Evolutionary conservation across 1,284 basidiomycete species (phyloP).

Genomic region (Porodaedalea pini): DNA sequence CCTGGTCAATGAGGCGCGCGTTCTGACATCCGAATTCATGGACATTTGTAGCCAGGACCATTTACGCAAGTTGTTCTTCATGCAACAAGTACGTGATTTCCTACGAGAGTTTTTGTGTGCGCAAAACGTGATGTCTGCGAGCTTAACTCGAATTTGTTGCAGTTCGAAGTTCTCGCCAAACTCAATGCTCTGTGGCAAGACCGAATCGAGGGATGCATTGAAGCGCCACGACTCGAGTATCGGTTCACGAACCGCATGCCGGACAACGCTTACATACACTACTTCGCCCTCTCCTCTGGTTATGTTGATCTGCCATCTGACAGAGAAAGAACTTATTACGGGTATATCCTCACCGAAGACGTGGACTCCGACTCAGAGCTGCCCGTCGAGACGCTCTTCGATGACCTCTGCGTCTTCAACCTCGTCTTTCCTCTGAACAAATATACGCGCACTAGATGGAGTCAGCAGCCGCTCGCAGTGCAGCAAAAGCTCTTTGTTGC

Average conservation of each 20-base stretch:
- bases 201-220: slow-evolving; percentile 45
- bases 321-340: slow-evolving; percentile 37
- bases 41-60: slow-evolving; percentile 42
- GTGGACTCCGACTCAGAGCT: slow-evolving; percentile 30
- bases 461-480: slow-evolving; percentile 35
- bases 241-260: slow-evolving; percentile 26
- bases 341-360: slow-evolving; percentile 38
- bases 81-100: slow-evolving; percentile 41
- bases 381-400: slow-evolving; percentile 45
- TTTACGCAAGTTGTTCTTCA: slow-evolving; percentile 46
- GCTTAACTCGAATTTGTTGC: too few species aligned
- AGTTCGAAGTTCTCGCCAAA: slow-evolving; percentile 48
- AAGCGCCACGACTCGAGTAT: slow-evolving; percentile 44
- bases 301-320: slow-evolving; percentile 39
- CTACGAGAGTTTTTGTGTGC: too few species aligned
- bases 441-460: slow-evolving; percentile 38
- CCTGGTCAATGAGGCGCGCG: slow-evolving; percentile 41
- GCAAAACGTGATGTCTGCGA: too few species aligned
- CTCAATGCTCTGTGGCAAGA: slow-evolving; percentile 45
- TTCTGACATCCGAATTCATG: slow-evolving; percentile 40
- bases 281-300: slow-evolving; percentile 41
- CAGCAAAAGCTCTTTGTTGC: slow-evolving; percentile 38
- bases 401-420: slow-evolving; percentile 43
- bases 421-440: slow-evolving; percentile 41
- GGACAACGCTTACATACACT: slow-evolving; percentile 30